Base-by-base conservation (phyloP, 352 stramenopile species). In the Blastocystis sp. region DNA sequence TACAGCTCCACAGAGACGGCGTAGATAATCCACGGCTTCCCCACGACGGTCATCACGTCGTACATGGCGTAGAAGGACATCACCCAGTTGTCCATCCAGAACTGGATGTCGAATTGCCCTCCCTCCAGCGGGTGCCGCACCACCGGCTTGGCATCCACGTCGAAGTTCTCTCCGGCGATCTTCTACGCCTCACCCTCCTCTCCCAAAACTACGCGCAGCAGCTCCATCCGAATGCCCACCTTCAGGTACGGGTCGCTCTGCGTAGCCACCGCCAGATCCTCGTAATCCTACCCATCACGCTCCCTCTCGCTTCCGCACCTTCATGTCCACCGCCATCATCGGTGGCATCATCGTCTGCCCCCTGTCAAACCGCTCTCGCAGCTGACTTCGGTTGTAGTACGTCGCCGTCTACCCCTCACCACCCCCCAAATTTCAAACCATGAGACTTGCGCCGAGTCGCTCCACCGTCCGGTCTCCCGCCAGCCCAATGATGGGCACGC, bases 31-130 rank as follows among this genome's bases (percentile, higher is more conserved):
- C 74, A 84, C 28, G 74, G 74, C 38, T 84, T 67, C n/a, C 38
- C 74, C 53, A 70, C 21, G 14, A 84, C 53, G 45, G 45, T 59
- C 74, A 84, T 84, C 23, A 84, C 60, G 66, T 84, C 74, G 48
- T 84, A 84, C 74, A 84, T 84, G 21, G 74, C 74, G 34, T 84
- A 84, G 52, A 84, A 84, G 52, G 74, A 84, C 74, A 84, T 84
- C 4, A 48, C 52, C 74, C 74, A 84, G 14, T 84, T 11, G 2
- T 84, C 45, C 60, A 84, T 56, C 74, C 74, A 84, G 34, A 69
- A 84, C 74, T 84, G 45, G 48, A 84, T 70, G 48, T 84, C 74
- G 48, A 84, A 84, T 45, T 84, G 74, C 19, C 74, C 74, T 38
- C 74, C 74, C 14, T 40, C 17, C 56, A 70, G 60, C 28, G 74